Base-by-base conservation (phyloP, 257 asterid species). In the Voacanga thouarsii region DNA sequence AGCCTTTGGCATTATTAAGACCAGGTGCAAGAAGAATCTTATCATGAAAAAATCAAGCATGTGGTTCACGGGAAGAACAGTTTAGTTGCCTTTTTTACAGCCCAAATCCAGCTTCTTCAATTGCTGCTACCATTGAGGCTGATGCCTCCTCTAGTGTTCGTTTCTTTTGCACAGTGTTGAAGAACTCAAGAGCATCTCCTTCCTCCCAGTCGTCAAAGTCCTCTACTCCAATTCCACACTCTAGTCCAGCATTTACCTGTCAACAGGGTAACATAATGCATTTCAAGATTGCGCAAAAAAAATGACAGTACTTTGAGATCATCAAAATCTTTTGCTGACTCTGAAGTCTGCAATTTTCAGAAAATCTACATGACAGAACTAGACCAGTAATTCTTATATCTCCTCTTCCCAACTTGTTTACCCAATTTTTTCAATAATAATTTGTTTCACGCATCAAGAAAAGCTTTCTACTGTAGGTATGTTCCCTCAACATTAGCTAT, bases 141-240 rank as follows among this genome's bases (percentile, higher is more conserved):
- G 99, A 96, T 75, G 99, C 99, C 84, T 96, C 99, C 82, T 96
- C 99, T 1, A 96, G 97, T 10, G 97, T 96, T 85, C 99, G 85
- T 82, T 85, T 90, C 94, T 92, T 96, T 77, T 91, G 90, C 72
- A 89, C 92, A 9, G 91, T 41, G 87, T 87, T 90, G 83, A 93
- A 96, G 82, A 93, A 94, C 87, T 90, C 97, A 0, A 96, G 83
- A n/a, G 47, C 78, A 71, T 96, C 98, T 14, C 98, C 97, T 75
- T 80, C 96, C 86, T 80, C 97, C 98, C 98, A 96, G 24, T 92
- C 92, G 63, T 84, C 82, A 43, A 84, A 96, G 44, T 80, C 97
- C 69, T 88, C 96, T 12, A 78, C 80, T 76, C 97, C 99, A 59
- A 93, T 84, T 79, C 99, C 99, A 75, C 99, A 96, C 77, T 96